Conservation (phyloP, 2,329 filamentous ascomycete species). For the Phialophora expanda region DNA sequence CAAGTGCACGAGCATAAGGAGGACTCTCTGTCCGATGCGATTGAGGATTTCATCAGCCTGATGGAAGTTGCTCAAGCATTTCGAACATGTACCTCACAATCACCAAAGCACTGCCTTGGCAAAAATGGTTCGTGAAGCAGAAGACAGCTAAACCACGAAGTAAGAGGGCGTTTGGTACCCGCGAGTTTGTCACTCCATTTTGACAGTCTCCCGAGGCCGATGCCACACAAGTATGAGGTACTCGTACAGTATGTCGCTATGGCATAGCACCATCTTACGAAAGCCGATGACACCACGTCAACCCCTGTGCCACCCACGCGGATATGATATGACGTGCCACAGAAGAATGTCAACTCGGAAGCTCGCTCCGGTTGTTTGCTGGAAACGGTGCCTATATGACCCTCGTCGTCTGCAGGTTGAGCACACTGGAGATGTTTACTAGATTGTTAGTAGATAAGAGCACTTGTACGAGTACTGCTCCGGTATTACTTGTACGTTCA, state of each 20-base stretch:
- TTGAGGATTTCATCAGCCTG: not conserved
- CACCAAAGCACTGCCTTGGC: not conserved
- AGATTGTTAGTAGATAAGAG: not conserved
- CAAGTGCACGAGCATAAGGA: not conserved
- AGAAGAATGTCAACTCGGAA: constrained; percentile 22
- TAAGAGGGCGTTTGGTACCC: not conserved
- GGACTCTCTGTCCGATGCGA: not conserved
- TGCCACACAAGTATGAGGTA: constrained; percentile 4
- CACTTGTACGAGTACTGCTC: not conserved
- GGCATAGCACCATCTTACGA: constrained; percentile 16
- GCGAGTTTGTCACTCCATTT: not conserved
- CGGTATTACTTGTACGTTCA: not conserved
- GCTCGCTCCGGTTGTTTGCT: not conserved
- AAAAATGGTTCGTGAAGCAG: not conserved
- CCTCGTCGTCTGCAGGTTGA: not conserved
- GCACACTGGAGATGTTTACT: not conserved
- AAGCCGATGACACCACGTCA: constrained; percentile 28
- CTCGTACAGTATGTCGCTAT: not conserved
- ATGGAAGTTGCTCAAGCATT: not conserved
- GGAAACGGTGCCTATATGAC: not conserved
- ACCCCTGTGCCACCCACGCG: constrained; percentile 30
- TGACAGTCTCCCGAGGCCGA: not conserved
- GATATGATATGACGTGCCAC: constrained; percentile 22
- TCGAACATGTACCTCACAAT: not conserved
- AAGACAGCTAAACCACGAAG: not conserved